These are phyloP conservation scores for Anthostomella pinea DNA, from an alignment of 2,329 filamentous ascomycete genomes.

Conservation along the genomic window DNA sequence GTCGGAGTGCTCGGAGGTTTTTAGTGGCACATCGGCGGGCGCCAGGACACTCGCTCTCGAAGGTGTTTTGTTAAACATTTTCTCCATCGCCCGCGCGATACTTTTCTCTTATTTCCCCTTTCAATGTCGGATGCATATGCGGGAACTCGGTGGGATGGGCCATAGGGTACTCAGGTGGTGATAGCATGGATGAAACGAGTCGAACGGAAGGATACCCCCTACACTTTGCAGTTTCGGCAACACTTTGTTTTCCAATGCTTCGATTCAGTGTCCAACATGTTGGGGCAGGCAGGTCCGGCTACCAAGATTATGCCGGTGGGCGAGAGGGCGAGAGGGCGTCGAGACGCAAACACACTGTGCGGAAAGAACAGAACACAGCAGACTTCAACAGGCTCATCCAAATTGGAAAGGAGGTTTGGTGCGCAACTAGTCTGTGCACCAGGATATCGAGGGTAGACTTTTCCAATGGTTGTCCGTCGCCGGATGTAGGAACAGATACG, in stretches of 20 bases:
- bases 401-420: conserved; percentile 25
- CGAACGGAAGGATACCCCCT: conserved; percentile 35
- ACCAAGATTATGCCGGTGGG: conserved; percentile 22
- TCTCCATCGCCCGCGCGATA: conserved; percentile 34
- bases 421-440: conserved; percentile 21
- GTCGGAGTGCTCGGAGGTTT: conserved; percentile 13
- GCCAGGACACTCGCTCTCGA: conserved; percentile 34
- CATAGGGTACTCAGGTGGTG: conserved; percentile 23
- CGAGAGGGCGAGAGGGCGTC: conserved; percentile 21
- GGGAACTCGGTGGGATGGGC: conserved; percentile 21
- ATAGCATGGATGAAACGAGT: conserved; percentile 35
- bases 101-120: conserved; percentile 18
- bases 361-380: conserved; percentile 17
- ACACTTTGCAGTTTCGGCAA: conserved; percentile 28
- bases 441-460: conserved; percentile 41
- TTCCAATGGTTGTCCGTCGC: conserved; percentile 39
- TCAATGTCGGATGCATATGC: conserved; percentile 26
- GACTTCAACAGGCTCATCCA: conserved; percentile 19
- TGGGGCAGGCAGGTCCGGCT: conserved; percentile 27
- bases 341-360: conserved; percentile 19
- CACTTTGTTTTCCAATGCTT: conserved; percentile 18
- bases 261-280: conserved; percentile 30
- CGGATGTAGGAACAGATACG: conserved; percentile 34
- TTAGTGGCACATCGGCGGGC: conserved; percentile 27
- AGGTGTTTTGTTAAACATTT: conserved; percentile 32